Evolutionary conservation across 352 stramenopile genomes (phyloP).

Genomic region (Phytophthora pisi): DNA sequence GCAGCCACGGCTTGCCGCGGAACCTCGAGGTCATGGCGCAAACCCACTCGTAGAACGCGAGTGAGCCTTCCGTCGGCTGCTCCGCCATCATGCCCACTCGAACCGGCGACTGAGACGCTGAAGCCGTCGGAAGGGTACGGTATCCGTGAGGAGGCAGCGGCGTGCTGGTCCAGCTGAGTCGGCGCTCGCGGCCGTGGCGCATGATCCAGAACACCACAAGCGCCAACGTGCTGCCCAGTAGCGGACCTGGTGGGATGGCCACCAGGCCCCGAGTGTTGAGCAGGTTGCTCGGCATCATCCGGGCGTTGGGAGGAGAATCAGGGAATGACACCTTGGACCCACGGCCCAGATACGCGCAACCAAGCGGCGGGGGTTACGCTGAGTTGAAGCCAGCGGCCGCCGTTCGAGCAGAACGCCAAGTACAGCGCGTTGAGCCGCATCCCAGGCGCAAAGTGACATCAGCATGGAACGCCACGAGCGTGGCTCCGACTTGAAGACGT

Average conservation of each 20-base stretch:
- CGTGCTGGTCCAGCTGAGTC: constrained; percentile 26
- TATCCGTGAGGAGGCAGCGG: constrained; percentile 29
- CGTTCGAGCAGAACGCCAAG: constrained; percentile 7
- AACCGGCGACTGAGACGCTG: background rate
- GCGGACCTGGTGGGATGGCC: constrained; percentile 22
- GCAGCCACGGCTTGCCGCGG: constrained; percentile 31
- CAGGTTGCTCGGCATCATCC: constrained; percentile 21
- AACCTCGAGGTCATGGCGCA: constrained; percentile 24
- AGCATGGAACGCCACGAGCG: background rate
- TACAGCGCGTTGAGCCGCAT: constrained; percentile 2
- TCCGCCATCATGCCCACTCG: constrained; percentile 15
- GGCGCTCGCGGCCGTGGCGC: constrained; percentile 16
- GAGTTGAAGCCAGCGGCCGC: constrained; percentile 14
- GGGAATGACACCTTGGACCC: constrained; percentile 1
- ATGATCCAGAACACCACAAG: constrained; percentile 28
- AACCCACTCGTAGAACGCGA: constrained; percentile 32
- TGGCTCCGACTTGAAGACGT: background rate
- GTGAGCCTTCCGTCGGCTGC: constrained; percentile 16
- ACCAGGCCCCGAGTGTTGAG: constrained; percentile 8
- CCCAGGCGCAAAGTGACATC: constrained; percentile 14
- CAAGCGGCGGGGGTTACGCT: constrained; percentile 11
- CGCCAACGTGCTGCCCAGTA: constrained; percentile 32
- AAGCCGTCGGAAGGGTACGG: constrained; percentile 7
- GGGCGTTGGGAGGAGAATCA: background rate
- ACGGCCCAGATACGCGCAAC: background rate